Base-by-base conservation (phyloP, 2,329 filamentous ascomycete species). In the Claviceps africana region DNA sequence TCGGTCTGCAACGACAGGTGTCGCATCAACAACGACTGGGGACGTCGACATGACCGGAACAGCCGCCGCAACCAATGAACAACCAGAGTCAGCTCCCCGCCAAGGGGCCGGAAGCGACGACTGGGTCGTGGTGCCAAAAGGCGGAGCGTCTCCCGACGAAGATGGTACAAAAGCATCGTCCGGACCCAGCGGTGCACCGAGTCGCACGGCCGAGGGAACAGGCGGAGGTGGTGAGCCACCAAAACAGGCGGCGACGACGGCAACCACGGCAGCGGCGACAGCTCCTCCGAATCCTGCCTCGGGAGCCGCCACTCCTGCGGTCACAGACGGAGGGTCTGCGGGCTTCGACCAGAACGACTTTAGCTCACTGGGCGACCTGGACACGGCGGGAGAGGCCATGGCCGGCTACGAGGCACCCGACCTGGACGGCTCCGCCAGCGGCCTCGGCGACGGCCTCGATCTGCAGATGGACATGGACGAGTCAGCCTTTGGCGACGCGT, bases 401-500 rank as follows among this genome's bases (percentile, higher is more conserved):
- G 81, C 81, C 2, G 78, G 78, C 40, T 88, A 84, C 61, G 81
- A 78, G 43, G 77, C 77, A 17, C 76, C 79, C 15, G 73, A 78
- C 49, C 65, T 74, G 31, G 72, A 73, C 42, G 65, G 62, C 4
- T 64, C 61, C 1, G 68, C 65, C 2, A 72, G 70, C 4, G 74
- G 72, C 31, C 65, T 78, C 4, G 77, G 72, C 22, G 77, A 79
- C 43, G 79, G 76, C 9, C 65, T 78, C n/a, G 76, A 78, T 62
- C 65, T 83, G 50, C 74, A 77, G 59, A 77, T 83, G 70, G 84
- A 83, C 56, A 77, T 88, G 72, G 85, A 88, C 47, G 85, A 89
- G 61, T 88, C 83, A 37, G 87, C 86, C 1, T 93, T 93, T 69
- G 87, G 86, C 2, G 86, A 93, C 59, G 87, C 87, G 0, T 88